phyloP scores from a whole-genome alignment of 805 yeast species.

The Yamadazyma nakazawae region DNA sequence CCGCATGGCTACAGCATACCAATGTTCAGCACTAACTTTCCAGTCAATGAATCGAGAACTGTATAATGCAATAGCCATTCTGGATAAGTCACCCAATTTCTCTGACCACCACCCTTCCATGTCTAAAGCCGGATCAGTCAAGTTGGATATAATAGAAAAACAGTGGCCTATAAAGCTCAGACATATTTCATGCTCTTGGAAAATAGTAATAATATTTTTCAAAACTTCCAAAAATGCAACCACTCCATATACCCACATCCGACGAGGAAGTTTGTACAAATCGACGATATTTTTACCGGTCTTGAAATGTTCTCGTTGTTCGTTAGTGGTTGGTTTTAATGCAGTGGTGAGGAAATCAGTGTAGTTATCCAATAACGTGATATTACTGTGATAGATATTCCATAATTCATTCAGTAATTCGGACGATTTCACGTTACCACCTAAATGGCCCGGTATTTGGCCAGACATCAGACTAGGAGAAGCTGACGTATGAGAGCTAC shows the following conservation, averaged over 20 bases:
- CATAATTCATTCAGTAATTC: conserved; percentile 62
- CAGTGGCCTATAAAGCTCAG: conserved; percentile 72
- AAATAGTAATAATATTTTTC: conserved; percentile 69
- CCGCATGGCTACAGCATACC: conserved; percentile 75
- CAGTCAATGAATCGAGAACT: conserved; percentile 80
- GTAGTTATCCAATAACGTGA: conserved; percentile 64
- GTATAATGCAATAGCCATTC: conserved; percentile 85
- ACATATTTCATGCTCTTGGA: conserved; percentile 75
- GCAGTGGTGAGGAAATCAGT: conserved; percentile 71
- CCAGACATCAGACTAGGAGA: conserved; percentile 17
- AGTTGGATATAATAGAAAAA: conserved; percentile 54
- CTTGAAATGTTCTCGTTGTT: conserved; percentile 45
- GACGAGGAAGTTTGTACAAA: conserved; percentile 70
- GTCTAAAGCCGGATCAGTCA: conserved; percentile 53
- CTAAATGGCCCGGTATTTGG: neutral
- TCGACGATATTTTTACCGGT: conserved; percentile 77
- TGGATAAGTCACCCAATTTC: conserved; percentile 77
- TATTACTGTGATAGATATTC: conserved; percentile 67
- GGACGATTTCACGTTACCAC: conserved; percentile 27
- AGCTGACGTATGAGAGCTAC: conserved; percentile 7
- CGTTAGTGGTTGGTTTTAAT: conserved; percentile 53
- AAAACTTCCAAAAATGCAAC: conserved; percentile 76
- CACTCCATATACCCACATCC: conserved; percentile 85
- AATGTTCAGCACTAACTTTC: conserved; percentile 77
- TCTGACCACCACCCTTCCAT: conserved; percentile 80